Percentiles rank a stretch among this genome's conserved stretches.
These are phyloP conservation scores for Rosa chinensis DNA, from an alignment of 306 rosid species.

Conservation along the genomic window DNA sequence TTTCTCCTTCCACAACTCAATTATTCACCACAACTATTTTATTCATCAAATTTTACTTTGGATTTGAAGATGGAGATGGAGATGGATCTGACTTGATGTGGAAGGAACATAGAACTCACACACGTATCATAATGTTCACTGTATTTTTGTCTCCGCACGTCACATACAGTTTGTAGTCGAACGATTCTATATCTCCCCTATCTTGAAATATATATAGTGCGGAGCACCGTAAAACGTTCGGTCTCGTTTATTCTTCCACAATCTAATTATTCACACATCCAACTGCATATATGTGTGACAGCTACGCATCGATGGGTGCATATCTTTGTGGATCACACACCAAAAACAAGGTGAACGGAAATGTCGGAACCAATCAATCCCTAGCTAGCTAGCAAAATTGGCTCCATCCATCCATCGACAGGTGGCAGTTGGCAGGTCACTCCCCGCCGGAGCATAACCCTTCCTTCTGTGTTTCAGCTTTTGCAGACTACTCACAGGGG, in stretches of 20 bases:
- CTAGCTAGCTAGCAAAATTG: neutral
- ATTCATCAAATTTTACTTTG: neutral
- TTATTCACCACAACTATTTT: neutral
- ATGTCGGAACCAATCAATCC: neutral
- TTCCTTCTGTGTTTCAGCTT: neutral
- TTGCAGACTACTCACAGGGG: neutral
- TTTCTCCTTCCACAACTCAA: neutral
- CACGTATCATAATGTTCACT: no score
- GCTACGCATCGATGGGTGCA: neutral
- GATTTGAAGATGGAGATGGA: neutral
- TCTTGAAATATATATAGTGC: no score
- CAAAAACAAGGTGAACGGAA: neutral
- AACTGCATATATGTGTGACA: neutral
- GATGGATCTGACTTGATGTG: neutral
- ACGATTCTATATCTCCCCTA: no score
- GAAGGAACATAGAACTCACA: neutral
- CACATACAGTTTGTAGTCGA: no score
- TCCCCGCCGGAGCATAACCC: neutral
- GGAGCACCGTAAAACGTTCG: neutral
- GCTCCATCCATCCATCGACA: neutral
- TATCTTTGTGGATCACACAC: neutral
- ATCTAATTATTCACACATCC: neutral
- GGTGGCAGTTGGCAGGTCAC: neutral
- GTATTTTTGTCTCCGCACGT: no score
- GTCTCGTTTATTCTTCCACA: no score